Evolutionary conservation across 2,329 filamentous ascomycete species (phyloP).

Genomic region (Fusarium sp.): DNA sequence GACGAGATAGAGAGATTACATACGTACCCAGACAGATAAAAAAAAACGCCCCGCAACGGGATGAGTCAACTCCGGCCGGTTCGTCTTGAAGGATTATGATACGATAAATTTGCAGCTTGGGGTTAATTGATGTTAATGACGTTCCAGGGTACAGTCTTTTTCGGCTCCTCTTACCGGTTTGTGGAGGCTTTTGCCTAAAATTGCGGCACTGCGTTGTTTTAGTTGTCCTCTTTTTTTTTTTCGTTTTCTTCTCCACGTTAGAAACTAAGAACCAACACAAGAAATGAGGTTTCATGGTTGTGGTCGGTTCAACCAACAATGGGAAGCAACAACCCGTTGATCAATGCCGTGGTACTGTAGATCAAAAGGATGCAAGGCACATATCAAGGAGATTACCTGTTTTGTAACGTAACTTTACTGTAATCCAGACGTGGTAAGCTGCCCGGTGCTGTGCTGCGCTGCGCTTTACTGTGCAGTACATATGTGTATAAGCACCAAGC

Average conservation of each 20-base stretch:
- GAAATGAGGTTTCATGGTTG: conserved; percentile 5
- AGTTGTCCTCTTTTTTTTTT: not conserved
- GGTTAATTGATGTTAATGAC: conserved; percentile 13
- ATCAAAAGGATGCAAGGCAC: conserved; percentile 37
- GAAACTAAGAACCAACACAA: conserved; percentile 15
- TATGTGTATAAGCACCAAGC: conserved; percentile 17
- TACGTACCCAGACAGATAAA: not conserved
- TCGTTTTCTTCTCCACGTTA: conserved; percentile 12
- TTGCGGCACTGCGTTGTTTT: conserved; percentile 16
- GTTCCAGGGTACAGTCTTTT: conserved; percentile 7
- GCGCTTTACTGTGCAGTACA: not conserved
- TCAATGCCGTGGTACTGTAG: conserved; percentile 8
- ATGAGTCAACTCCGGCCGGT: conserved; percentile 27
- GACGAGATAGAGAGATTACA: not conserved
- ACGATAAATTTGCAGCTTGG: conserved; percentile 7
- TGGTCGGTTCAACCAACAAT: not conserved
- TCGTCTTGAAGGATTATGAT: conserved; percentile 5
- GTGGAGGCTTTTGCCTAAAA: conserved; percentile 46
- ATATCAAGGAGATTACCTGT: not conserved
- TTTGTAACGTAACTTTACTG: not conserved
- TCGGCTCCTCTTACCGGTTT: conserved; percentile 12
- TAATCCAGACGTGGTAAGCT: conserved; percentile 19
- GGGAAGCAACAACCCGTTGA: not conserved
- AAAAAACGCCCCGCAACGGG: conserved; percentile 21
- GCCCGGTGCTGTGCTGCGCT: not conserved